Evolutionary conservation across 1,139 yeast species (phyloP), one percentile per base, ranked within the genome.

Genomic region (Williopsis jadinii): DNA sequence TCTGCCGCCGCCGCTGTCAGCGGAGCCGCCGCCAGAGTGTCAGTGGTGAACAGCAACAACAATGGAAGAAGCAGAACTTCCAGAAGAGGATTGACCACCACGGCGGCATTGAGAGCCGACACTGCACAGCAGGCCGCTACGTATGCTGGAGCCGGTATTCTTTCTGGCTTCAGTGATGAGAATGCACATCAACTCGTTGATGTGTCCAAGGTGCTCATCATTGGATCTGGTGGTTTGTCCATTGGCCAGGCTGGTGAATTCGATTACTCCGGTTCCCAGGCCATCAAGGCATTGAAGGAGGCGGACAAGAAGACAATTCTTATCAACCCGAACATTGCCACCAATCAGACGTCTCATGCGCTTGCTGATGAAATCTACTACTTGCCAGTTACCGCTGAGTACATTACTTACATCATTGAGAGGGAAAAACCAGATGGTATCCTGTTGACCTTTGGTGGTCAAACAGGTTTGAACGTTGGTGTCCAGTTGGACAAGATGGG

Each of bases 221-320:
- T 92, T 59, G 98, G 98, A 19, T 90, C 97, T 5, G 99, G 99
- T 59, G 99, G 98, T 37, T 73, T 92, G 47, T 85, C 96, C 41
- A 92, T 92, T 61, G 99, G 99, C 44, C 99, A 92, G 67, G 99
- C 99, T 37, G 99, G 99, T 56, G 99, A 92, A 66, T 92, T 92
- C 56, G 99, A 92, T 64, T 92, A 92, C 67, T 86, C 96, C 33
- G 97, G 97, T 45, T 88, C 97, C 15, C 97, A 90, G 67, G 97
- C 97, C 40, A 90, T 90, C 62, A 90, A 90, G 66, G 98, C 98
- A 9, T 71, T 92, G 56, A 85, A 78, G 61, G 97, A 92, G 67
- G 95, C 95, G 42, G 76, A 84, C 59, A 90, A 86, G 60, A 64
- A 77, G 59, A 80, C 95, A 19, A 84, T 92, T 52, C 75, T 92